Evolutionary conservation across 2,329 filamentous ascomycete species (phyloP), one percentile per base, ranked within the genome.

Genomic region (Clonostachys sp.): DNA sequence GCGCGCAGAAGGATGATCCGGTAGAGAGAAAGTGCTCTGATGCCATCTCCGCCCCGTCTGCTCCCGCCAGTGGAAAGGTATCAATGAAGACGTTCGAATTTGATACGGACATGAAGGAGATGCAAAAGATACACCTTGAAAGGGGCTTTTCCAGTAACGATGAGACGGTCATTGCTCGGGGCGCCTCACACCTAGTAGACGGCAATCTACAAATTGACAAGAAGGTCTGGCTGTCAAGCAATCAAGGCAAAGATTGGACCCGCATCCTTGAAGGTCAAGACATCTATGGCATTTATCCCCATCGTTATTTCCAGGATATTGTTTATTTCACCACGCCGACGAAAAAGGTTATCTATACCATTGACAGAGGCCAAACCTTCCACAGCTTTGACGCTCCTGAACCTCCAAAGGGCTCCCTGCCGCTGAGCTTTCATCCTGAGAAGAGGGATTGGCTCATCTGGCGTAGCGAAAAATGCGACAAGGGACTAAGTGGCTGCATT

Each of bases 391-490:
- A 88, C 49, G 82, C 86, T 4, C 87, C 86, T 2, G 73, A 80
- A 40, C 77, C 78, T 53, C 66, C 67, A 7, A 56, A 71, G 42
- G 50, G 54, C 2, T 53, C 60, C 5, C 60, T 71, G 7, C 77
- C 81, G 16, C 75, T 91, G 40, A 74, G 77, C 35, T 99, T 99
- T 70, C 94, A 99, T 58, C 87, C 91, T 2, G 82, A 86, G 55
- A 81, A 87, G 58, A 87, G 86, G 61, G 87, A 96, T 58, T 96
- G 91, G 90, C 74, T 97, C 41, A 87, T 99, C 51, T 97, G 91
- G 91, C 82, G 87, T 44, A 92, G 91, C 38, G 71, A 83, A 53
- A 80, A 86, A 51, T 95, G 89, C 61, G 79, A 83, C 41, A 65
- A 64, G 34, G 63, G 65, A 7, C 68, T 66, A 14, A 68, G 71